Percentiles rank a stretch among this genome's conserved stretches.
Conservation (phyloP, 176 grass and related monocot genomes). For the Alopecurus myosuroides region DNA sequence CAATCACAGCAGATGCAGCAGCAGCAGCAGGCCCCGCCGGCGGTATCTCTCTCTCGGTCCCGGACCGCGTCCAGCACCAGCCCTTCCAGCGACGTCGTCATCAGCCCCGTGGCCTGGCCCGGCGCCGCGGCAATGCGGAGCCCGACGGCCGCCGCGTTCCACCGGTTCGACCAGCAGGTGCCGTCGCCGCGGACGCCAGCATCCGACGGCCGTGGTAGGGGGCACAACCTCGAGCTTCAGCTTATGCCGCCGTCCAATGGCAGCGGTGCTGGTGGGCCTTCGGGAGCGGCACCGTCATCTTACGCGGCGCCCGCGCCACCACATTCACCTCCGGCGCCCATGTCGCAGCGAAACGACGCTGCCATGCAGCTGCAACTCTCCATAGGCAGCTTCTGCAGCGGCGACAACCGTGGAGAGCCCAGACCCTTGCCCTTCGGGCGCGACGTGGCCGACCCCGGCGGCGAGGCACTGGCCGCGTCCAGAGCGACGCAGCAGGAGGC, state of each 20-base stretch:
- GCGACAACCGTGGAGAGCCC: not conserved
- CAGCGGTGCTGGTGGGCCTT: not conserved
- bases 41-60: constrained; percentile 27
- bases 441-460: not conserved
- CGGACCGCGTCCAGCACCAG: constrained; percentile 49
- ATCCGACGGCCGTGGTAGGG: not conserved
- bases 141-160: constrained; percentile 11
- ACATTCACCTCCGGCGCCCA: not conserved
- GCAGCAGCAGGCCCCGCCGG: constrained; percentile 1
- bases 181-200: constrained; percentile 16
- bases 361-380: constrained; percentile 53
- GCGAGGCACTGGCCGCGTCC: not conserved
- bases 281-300: not conserved
- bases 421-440: not conserved
- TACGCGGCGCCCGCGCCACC: not conserved
- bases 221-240: constrained; percentile 67
- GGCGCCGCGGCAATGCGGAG: constrained; percentile 17
- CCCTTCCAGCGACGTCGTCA: constrained; percentile 56
- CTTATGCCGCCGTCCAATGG: constrained; percentile 51
- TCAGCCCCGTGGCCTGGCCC: constrained; percentile 41
- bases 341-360: not conserved
- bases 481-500: constrained; percentile 14
- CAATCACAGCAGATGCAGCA: constrained; percentile 6
- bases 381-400: constrained; percentile 38
- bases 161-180: constrained; percentile 11